These are phyloP conservation scores for Blastocystis sp. DNA, from an alignment of 352 stramenopile species.

Conservation along the genomic window DNA sequence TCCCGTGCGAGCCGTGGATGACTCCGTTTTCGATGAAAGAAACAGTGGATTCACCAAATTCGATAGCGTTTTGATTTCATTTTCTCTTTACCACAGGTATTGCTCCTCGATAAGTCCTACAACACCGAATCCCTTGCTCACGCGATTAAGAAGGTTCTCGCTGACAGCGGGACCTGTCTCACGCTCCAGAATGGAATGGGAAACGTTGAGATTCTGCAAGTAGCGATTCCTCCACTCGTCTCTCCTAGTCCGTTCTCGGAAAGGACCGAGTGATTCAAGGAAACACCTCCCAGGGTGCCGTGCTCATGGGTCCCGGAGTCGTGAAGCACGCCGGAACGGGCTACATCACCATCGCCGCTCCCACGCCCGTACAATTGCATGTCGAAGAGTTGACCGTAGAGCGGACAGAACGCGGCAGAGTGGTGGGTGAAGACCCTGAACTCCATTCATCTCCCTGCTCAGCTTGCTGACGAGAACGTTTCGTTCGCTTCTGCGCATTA, in stretches of 20 bases:
- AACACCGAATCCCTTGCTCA: slow-evolving; percentile 32
- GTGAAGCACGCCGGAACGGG: slow-evolving; percentile 55
- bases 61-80: neutral
- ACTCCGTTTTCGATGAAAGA: slow-evolving; percentile 40
- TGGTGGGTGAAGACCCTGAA: slow-evolving; percentile 52
- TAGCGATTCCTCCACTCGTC: neutral
- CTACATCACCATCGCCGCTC: slow-evolving; percentile 64
- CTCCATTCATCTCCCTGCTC: slow-evolving; percentile 7
- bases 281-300: slow-evolving; percentile 58
- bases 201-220: slow-evolving; percentile 69
- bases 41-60: neutral
- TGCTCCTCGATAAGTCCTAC: slow-evolving; percentile 59
- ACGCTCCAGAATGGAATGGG: slow-evolving; percentile 70
- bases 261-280: slow-evolving; percentile 58
- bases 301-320: slow-evolving; percentile 27
- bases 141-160: slow-evolving; percentile 45
- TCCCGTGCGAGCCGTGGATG: slow-evolving; percentile 34
- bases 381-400: neutral
- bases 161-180: slow-evolving; percentile 23
- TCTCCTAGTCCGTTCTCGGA: slow-evolving; percentile 34
- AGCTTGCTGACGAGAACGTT: slow-evolving; percentile 19
- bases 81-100: neutral
- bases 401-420: neutral
- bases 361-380: neutral
- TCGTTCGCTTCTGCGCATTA: neutral